Evolutionary conservation across 2,329 filamentous ascomycete genomes (phyloP), one percentile per base, ranked within the genome.

Genomic region (Fusarium mexicanum): DNA sequence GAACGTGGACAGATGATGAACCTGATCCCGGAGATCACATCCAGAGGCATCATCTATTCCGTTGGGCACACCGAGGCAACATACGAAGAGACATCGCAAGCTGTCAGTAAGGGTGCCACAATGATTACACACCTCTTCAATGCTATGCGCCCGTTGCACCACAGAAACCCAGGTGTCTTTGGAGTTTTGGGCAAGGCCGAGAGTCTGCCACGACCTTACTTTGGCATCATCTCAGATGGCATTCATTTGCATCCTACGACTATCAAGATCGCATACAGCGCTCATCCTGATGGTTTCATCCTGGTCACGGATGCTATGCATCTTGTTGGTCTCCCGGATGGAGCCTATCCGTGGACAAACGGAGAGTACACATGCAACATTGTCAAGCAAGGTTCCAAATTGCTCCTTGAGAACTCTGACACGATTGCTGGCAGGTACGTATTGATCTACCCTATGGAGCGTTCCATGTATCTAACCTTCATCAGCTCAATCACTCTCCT

Each of bases 51-150:
- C 78, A 86, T 93, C 75, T 94, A 91, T 82, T 93, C 93, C 5
- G 92, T 97, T 72, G 95, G 95, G 13, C 95, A 98, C 83, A 94
- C 94, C 0, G 94, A 97, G 81, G 93, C 94, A 20, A 94, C 93
- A 1, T 97, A 96, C 80, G 94, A 97, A 82, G 88, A 96, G 80
- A 94, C 93, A 3, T 90, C 92, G 8, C 84, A 85, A 9, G 93
- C 93, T 26, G 89, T 96, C 8, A 86, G 85, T n/a, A 87, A 91
- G 12, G 95, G 95, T 59, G 94, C 93, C 5, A 93, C 89, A 55
- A 97, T 97, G 94, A 93, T 98, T 75, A 98, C 95, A 0, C 95
- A 98, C 79, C 87, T 98, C 4, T 98, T 97, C 89, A 98, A 98
- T 81, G 95, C 95, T 33, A 98, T 98, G 95, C 89, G 91, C 2